Percentiles rank a stretch among this genome's conserved stretches.
Conservation (phyloP, 106 monocot species). For the Allium fistulosum region DNA sequence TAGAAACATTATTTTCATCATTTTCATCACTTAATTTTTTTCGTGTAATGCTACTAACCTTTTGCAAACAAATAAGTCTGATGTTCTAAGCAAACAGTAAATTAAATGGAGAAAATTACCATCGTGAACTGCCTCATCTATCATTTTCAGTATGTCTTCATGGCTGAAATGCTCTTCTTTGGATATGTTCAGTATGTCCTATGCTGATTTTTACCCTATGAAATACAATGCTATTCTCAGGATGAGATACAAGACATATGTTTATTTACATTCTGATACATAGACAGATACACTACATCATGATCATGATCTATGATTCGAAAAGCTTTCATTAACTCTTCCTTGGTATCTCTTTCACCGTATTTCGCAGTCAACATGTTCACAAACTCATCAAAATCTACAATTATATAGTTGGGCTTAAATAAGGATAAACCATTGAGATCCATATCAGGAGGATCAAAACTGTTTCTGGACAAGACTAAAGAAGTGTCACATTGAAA, state of each 20-base stretch:
- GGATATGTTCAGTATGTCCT: slow-evolving; percentile 58
- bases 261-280: not conserved
- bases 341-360: slow-evolving; percentile 74
- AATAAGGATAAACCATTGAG: too few relatives aligned
- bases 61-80: too few relatives aligned
- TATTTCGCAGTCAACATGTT: slow-evolving; percentile 93
- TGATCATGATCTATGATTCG: slow-evolving; percentile 74
- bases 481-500: too few relatives aligned
- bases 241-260: not conserved
- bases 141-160: slow-evolving; percentile 76
- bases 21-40: too few relatives aligned
- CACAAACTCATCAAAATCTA: slow-evolving; percentile 86
- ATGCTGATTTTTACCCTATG: slow-evolving; percentile 68
- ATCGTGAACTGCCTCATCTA: slow-evolving; percentile 62
- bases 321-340: slow-evolving; percentile 81
- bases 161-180: slow-evolving; percentile 59
- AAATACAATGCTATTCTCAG: not conserved
- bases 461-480: too few relatives aligned
- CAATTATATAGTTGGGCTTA: too few relatives aligned
- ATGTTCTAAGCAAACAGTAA: too few relatives aligned
- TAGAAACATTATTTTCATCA: too few relatives aligned
- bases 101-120: slow-evolving; percentile 26
- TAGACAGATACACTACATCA: slow-evolving; percentile 36
- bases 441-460: too few relatives aligned
- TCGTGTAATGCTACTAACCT: too few relatives aligned